phyloP scores from a whole-genome alignment of 2,329 filamentous ascomycete genomes.

The Pseudogymnoascus verrucosus region DNA sequence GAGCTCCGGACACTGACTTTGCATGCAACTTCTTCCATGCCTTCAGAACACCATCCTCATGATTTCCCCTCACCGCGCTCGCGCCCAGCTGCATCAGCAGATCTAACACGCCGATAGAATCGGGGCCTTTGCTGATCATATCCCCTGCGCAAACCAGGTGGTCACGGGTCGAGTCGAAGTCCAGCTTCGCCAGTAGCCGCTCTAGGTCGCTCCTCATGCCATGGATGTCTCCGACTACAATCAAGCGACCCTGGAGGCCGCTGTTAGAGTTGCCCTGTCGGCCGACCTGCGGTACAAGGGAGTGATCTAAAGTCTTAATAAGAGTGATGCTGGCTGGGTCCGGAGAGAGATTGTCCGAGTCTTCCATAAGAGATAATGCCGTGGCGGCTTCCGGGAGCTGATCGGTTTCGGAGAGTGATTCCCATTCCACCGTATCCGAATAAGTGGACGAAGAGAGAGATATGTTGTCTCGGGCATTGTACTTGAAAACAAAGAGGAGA shows the following conservation, averaged over 20 bases:
- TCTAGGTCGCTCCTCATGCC: conserved; percentile 66
- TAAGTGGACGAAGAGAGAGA: neutral
- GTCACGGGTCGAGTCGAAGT: conserved; percentile 56
- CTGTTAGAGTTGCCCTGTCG: neutral
- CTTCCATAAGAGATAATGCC: neutral
- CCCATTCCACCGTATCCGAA: neutral
- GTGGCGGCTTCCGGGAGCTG: neutral
- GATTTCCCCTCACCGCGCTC: conserved; percentile 81
- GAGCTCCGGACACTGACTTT: conserved; percentile 17
- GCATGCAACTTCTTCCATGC: conserved; percentile 39
- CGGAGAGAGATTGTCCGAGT: neutral
- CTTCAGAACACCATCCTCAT: conserved; percentile 80
- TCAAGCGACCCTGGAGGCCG: conserved; percentile 41
- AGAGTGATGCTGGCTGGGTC: neutral
- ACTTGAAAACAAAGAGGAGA: neutral
- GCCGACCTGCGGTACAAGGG: neutral
- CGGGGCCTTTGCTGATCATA: conserved; percentile 78
- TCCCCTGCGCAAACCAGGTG: conserved; percentile 73
- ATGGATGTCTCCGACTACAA: conserved; percentile 88
- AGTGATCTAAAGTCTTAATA: neutral
- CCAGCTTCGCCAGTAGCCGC: conserved; percentile 57
- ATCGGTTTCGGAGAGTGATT: neutral
- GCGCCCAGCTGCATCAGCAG: conserved; percentile 66
- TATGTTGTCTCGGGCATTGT: neutral
- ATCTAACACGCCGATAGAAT: conserved; percentile 70